Base-by-base conservation (phyloP, 352 stramenopile genomes). In the Pythium coloratum region DNA sequence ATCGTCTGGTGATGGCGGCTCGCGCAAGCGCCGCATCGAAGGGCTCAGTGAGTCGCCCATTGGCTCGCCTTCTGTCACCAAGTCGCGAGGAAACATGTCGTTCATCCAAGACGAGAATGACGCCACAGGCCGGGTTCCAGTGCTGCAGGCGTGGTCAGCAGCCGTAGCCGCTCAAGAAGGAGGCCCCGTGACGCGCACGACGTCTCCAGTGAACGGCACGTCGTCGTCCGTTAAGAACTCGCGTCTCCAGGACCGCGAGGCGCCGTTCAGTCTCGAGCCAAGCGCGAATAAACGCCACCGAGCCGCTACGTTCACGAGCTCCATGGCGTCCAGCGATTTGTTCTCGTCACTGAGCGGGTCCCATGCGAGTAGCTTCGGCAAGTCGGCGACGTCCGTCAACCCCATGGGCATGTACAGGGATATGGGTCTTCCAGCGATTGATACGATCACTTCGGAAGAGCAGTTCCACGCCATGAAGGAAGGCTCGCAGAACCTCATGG, bases 401-500 rank as follows among this genome's bases (percentile, higher is more conserved):
- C 33, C 44, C 13, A 61, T 24, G 9, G 38, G 47, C 28, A 14
- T 59, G 47, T 62, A 62, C 64, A 47, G 44, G 26, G 49, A 65
- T 6, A 49, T 64, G 55, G 62, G 47, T 12, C 44, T 71, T 2
- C 42, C 58, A 1, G 47, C 44, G 20, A 51, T 55, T 5, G 64
- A 71, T 51, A 32, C 57, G 4, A 47, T 69, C 24, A 78, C 72
- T 26, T 59, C 72, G 7, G 72, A 76, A 51, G 74, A 77, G 20
- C 62, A 72, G 47, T 75, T 64, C 55, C 64, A 78, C 44, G 83
- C 86, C 58, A 59, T 73, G 44, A 75, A 75, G 28, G 73, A 77
- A 64, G 66, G 76, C 62, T 92, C 84, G 51, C 81, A 92, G 68
- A 83, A 80, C 18, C 63, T 89, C 20, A 69, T 92, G 72, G 81